Evolutionary conservation across 2,329 filamentous ascomycete species (phyloP).

Genomic region (Paraphaeosphaeria sporulosa): DNA sequence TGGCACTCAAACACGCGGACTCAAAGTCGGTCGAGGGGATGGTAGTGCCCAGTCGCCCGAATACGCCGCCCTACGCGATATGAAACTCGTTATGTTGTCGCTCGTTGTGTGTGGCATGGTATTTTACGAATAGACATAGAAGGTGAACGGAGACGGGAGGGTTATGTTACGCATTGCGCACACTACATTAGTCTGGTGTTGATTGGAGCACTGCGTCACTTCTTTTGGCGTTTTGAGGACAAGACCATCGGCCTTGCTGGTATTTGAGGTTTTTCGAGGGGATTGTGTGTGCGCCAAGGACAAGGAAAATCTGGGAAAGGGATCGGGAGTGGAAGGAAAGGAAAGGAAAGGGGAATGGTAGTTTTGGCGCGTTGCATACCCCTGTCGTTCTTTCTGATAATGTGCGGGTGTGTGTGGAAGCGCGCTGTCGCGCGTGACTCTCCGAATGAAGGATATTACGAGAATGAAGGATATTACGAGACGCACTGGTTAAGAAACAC

Average conservation of each 20-base stretch:
- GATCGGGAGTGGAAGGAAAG: not conserved
- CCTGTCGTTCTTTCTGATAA: not conserved
- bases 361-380: not conserved
- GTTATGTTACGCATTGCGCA: not conserved
- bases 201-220: not conserved
- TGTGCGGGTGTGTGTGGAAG: not conserved
- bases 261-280: not conserved
- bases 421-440: no score
- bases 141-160: not conserved
- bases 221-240: not conserved
- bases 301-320: not conserved
- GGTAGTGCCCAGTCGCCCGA: constrained; percentile 14
- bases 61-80: constrained; percentile 18
- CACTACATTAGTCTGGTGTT: not conserved
- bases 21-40: constrained; percentile 8
- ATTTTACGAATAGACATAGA: constrained; percentile 5
- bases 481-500: no score
- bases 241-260: not conserved
- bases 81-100: constrained; percentile 3
- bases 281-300: not conserved
- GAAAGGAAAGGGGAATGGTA: not conserved
- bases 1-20: constrained; percentile 39
- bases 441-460: no score
- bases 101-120: not conserved
- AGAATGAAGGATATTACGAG: no score